Percentiles rank a stretch among this genome's conserved stretches.
phyloP scores from a whole-genome alignment of 441 rosid genomes.

The Populus tomentosa region DNA sequence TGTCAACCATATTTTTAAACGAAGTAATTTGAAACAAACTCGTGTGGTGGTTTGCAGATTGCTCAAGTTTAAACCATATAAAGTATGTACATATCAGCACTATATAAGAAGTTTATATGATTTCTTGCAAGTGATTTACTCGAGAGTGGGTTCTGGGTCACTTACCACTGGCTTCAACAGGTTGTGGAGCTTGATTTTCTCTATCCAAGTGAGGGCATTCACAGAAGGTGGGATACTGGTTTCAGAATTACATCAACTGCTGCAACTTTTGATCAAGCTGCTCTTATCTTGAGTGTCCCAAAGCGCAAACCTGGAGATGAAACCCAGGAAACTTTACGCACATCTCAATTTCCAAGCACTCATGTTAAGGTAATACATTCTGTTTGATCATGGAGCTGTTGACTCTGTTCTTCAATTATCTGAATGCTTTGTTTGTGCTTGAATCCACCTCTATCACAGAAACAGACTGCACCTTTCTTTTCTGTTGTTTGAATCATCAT shows the following conservation, averaged over 20 bases:
- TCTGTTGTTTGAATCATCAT: background rate
- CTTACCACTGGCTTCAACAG: constrained; percentile 32
- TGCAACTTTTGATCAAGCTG: constrained; percentile 91
- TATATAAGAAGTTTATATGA: too few relatives aligned
- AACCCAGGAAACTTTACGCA: constrained; percentile 94
- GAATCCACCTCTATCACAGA: background rate
- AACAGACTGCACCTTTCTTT: background rate
- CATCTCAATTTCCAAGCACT: constrained; percentile 96
- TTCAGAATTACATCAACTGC: constrained; percentile 91
- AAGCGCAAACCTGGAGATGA: constrained; percentile 87
- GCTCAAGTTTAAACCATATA: background rate
- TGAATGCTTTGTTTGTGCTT: background rate
- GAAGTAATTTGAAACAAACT: background rate
- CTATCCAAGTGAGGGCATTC: constrained; percentile 98
- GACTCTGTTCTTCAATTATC: background rate
- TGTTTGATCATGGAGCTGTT: background rate
- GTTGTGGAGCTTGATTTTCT: constrained; percentile 98
- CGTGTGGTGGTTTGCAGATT: background rate
- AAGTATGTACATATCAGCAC: background rate
- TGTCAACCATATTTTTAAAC: background rate
- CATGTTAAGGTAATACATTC: constrained; percentile 72
- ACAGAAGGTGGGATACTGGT: constrained; percentile 94
- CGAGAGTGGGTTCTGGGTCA: background rate
- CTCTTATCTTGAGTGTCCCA: constrained; percentile 90
- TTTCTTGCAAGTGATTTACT: background rate